Evolutionary conservation across 1,284 basidiomycete genomes (phyloP), one percentile per base, ranked within the genome.

Genomic region (Hymenochaete sp.): DNA sequence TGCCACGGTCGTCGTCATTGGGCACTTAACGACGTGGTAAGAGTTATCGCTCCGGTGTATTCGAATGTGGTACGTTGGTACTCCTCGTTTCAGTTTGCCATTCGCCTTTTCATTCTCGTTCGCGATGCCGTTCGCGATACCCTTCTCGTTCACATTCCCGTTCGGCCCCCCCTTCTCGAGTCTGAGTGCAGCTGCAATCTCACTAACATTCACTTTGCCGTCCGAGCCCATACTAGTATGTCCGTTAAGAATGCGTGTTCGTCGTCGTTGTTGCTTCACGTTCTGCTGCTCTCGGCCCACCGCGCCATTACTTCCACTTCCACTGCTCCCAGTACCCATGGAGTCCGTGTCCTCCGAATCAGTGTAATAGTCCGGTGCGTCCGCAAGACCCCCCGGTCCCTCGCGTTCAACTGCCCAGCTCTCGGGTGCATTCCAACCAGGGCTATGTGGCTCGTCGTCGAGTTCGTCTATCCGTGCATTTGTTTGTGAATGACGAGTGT

Each of bases 31-130:
- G 38, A 88, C 75, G 47, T 83, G 79, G 57, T 82, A 91, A 3
- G 79, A 75, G 33, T 78, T 77, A 55, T 89, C 84, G 18, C 77
- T 75, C 37, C 81, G 75, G 60, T 92, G 90, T 53, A 97, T 82
- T 36, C 91, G 78, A 44, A 91, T 71, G 50, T 67, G 69, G 53
- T 70, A 77, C 42, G 56, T 56, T 10, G 45, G 38, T 16, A 37
- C 27, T 19, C 28, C 41, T 19, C 42, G 45, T 41, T 37, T 27
- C 22, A 28, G 47, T 35, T 37, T 47, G 22, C 42, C 27, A 32
- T 47, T 36, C n/a, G n/a, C n/a, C n/a, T n/a, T n/a, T n/a, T n/a
- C n/a, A n/a, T n/a, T n/a, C n/a, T n/a, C n/a, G n/a, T n/a, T n/a
- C n/a, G n/a, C n/a, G n/a, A n/a, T n/a, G n/a, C n/a, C n/a, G n/a